Evolutionary conservation across 805 yeast species (phyloP).

Genomic region (Wilhelminamyces savonicus): DNA sequence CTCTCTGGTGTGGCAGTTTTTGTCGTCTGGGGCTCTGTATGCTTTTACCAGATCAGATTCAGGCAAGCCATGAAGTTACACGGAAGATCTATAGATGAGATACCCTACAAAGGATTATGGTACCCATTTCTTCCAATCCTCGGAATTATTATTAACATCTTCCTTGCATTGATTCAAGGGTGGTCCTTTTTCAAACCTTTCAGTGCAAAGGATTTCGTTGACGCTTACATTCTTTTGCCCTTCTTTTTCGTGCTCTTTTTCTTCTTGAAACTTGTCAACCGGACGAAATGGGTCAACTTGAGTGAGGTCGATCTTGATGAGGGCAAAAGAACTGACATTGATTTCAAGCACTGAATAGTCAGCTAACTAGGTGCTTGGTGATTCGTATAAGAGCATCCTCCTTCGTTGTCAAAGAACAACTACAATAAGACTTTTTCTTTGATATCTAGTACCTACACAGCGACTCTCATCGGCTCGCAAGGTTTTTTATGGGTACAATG

Average conservation of each 20-base stretch:
- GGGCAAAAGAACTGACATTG: conserved; percentile 41
- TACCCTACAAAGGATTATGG: conserved; percentile 33
- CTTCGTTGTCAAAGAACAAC: no score
- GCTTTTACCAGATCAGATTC: conserved; percentile 51
- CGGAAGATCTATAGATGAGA: conserved; percentile 26
- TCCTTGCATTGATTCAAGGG: conserved; percentile 58
- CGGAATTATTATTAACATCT: conserved; percentile 44
- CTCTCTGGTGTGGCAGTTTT: conserved; percentile 63
- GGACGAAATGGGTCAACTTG: conserved; percentile 35
- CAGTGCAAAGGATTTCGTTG: conserved; percentile 39
- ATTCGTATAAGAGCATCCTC: no score
- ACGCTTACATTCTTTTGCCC: conserved; percentile 59
- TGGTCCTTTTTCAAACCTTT: conserved; percentile 61
- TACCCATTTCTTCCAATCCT: conserved; percentile 47
- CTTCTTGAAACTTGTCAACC: conserved; percentile 33
- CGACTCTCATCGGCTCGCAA: no score
- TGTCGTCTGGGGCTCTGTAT: conserved; percentile 60
- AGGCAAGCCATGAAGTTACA: conserved; percentile 38
- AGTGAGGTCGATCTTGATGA: conserved; percentile 44
- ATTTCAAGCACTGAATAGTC: no score
- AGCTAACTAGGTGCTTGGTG: no score
- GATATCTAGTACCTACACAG: no score
- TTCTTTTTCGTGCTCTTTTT: conserved; percentile 39
- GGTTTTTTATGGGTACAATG: no score
- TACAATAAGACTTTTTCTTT: no score